Evolutionary conservation across 805 yeast genomes (phyloP).

Genomic region (Cyberlindnera xylosilytica): DNA sequence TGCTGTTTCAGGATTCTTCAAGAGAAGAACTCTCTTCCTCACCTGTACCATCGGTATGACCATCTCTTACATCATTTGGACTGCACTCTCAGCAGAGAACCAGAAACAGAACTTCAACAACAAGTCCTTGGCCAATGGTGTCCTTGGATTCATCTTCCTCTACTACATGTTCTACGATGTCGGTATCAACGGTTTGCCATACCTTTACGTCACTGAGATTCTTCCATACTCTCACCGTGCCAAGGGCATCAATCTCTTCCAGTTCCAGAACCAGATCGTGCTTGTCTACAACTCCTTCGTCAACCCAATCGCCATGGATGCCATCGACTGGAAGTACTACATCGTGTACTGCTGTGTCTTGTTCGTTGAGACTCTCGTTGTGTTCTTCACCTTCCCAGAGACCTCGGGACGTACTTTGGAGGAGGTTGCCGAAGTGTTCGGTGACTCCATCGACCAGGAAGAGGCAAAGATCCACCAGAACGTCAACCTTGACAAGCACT

Average conservation of each 20-base stretch:
- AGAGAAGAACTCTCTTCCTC: conserved; percentile 35
- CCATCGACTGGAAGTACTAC: conserved; percentile 34
- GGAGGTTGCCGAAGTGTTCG: conserved; percentile 33
- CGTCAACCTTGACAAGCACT: too few relatives aligned
- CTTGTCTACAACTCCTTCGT: conserved; percentile 31
- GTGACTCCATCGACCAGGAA: conserved; percentile 16
- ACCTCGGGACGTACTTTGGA: conserved; percentile 34
- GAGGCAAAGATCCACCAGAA: not conserved
- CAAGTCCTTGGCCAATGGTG: conserved; percentile 31
- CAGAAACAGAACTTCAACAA: conserved; percentile 37
- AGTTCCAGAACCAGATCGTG: conserved; percentile 16
- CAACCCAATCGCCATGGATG: conserved; percentile 35
- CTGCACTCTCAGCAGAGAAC: conserved; percentile 42
- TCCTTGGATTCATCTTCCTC: conserved; percentile 42
- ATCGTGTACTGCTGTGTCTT: conserved; percentile 32
- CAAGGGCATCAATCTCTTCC: conserved; percentile 24
- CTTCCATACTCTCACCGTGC: conserved; percentile 30
- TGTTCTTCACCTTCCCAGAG: conserved; percentile 31
- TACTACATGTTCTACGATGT: conserved; percentile 39
- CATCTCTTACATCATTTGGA: conserved; percentile 37
- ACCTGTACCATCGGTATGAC: conserved; percentile 34
- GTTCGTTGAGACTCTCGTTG: conserved; percentile 28
- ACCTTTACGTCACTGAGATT: conserved; percentile 41
- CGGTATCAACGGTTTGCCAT: conserved; percentile 43
- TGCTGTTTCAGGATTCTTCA: conserved; percentile 26